These are phyloP conservation scores for Pyrenophora seminiperda DNA, from an alignment of 2,329 filamentous ascomycete species.

Conservation along the genomic window DNA sequence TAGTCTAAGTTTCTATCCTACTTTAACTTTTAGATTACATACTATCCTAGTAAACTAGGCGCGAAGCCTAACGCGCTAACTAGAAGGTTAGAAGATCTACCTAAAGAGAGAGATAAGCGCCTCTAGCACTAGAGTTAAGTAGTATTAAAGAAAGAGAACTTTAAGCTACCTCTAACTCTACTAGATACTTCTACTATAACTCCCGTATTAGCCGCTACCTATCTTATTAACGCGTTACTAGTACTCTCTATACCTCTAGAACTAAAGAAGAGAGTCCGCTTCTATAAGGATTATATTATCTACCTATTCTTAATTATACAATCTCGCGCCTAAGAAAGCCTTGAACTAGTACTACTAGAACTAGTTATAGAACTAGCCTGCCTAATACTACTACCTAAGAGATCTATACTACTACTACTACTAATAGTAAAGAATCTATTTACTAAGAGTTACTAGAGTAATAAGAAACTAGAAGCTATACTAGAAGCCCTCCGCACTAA, in stretches of 20 bases:
- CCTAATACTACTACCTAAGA: background rate
- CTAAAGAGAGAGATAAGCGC: no score
- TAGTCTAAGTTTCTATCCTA: constrained; percentile 19
- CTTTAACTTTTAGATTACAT: constrained; percentile 1
- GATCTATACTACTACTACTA: background rate
- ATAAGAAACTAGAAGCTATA: background rate
- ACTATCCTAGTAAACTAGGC: background rate
- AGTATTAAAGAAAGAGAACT: no score
- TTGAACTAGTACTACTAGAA: background rate
- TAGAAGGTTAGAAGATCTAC: background rate
- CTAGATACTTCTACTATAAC: no score
- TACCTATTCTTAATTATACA: no score
- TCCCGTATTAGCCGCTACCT: background rate
- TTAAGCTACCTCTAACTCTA: background rate
- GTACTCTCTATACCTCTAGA: no score
- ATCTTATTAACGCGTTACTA: no score
- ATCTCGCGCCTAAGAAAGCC: no score
- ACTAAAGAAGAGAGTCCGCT: no score
- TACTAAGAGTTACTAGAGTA: background rate
- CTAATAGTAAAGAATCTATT: background rate
- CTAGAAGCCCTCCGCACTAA: background rate
- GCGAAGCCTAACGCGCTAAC: constrained; percentile 1
- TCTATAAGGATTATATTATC: no score
- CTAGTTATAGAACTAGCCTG: background rate
- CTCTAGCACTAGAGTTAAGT: no score